Base-by-base conservation (phyloP, 768 basidiomycete species). In the Candolleomyces eurysporus region DNA sequence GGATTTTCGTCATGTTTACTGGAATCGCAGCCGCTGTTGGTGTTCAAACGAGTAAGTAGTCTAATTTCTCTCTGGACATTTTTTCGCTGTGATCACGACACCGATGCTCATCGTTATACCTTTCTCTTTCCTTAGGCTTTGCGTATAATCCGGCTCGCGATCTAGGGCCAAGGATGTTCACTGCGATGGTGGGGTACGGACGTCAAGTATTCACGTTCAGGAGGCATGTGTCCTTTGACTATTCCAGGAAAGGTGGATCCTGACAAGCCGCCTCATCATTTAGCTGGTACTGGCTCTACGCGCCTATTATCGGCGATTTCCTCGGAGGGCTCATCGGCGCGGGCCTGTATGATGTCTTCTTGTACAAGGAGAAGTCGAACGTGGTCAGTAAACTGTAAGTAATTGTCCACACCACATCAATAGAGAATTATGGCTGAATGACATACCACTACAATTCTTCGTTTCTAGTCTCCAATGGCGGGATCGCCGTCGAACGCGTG, bases 271-370 rank as follows among this genome's bases (percentile, higher is more conserved):
- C 32, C 13, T 17, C 21, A 5, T 5, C 30, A n/a, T 26, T 4
- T 64, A 82, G 78, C 66, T 87, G 90, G 61, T 90, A 90, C 67
- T 90, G 87, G 88, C 62, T 90, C 32, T 90, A 89, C 87, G 84
- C 83, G 64, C 83, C 87, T 2, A 65, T 87, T 19, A 70, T 87
- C 43, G 86, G 75, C 2, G 82, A 86, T 9, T 81, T 89, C 68
- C 63, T 82, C 36, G 88, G 89, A 30, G 86, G 79, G 53, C 77
- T 83, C 59, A 66, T 73, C 6, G 89, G 83, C 14, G 75, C 78
- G 4, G 71, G 84, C 57, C 60, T 83, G 36, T 90, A 90, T 63
- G 89, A 90, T 65, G 48, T 73, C 3, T 74, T 87, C 61, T 57
- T 89, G 58, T 89, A 81, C 71, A 77, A 76, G 3, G 87, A 86